Conservation (phyloP, 352 stramenopile genomes). For the Phytophthora macrochlamydospora region DNA sequence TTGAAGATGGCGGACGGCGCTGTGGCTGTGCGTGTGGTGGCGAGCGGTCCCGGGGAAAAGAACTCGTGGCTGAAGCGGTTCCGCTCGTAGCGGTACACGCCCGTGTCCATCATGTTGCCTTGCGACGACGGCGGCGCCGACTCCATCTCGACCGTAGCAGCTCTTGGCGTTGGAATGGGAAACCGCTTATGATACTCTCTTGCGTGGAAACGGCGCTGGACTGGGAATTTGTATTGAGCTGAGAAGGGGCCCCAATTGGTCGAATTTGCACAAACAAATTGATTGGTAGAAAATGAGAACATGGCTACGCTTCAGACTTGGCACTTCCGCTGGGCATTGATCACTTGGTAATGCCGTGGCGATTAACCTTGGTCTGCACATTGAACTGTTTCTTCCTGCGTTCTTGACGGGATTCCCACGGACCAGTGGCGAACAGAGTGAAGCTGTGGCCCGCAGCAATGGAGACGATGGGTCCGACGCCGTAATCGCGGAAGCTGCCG, state of each 20-base stretch:
- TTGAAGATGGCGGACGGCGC: slow-evolving; percentile 85
- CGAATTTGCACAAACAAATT: too few relatives aligned
- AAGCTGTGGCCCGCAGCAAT: slow-evolving; percentile 62
- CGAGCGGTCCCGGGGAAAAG: slow-evolving; percentile 75
- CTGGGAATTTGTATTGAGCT: too few relatives aligned
- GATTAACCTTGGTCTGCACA: slow-evolving; percentile 57
- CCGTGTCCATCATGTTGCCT: slow-evolving; percentile 55
- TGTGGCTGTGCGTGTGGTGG: slow-evolving; percentile 62
- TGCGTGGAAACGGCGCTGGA: too few relatives aligned
- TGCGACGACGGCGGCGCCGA: slow-evolving; percentile 26
- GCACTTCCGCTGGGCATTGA: too few relatives aligned
- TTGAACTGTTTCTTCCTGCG: slow-evolving; percentile 38
- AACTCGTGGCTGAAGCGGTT: slow-evolving; percentile 75
- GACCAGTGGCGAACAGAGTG: slow-evolving; percentile 60
- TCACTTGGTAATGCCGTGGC: slow-evolving; percentile 10
- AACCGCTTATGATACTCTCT: too few relatives aligned
- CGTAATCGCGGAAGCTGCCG: slow-evolving; percentile 36
- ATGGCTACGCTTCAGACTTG: too few relatives aligned
- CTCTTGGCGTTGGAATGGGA: too few relatives aligned
- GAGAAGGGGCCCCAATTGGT: too few relatives aligned
- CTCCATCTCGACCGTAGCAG: slow-evolving; percentile 13
- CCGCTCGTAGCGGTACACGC: slow-evolving; percentile 79
- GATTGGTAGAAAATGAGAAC: too few relatives aligned
- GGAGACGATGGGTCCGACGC: slow-evolving; percentile 54
- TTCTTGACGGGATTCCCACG: slow-evolving; percentile 48